Conservation (phyloP, 495 filamentous ascomycete genomes). For the Trichoderma reesei region DNA sequence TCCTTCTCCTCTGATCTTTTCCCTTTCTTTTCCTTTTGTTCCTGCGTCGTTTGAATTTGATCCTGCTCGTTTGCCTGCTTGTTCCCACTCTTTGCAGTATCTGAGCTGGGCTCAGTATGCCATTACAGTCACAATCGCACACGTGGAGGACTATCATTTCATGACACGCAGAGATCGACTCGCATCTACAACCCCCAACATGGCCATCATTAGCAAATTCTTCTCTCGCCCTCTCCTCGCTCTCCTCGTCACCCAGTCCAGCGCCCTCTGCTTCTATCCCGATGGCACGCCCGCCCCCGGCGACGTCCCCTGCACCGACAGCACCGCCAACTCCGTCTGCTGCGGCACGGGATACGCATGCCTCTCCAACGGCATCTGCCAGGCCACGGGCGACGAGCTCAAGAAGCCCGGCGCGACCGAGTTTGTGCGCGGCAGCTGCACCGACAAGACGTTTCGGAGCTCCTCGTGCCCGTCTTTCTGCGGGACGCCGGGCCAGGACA, state of each 20-base stretch:
- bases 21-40: background rate
- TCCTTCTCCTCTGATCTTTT: too few relatives aligned
- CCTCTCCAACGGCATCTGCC: slow-evolving; percentile 17
- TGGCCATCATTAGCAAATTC: background rate
- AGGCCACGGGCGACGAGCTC: slow-evolving; percentile 14
- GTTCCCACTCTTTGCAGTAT: background rate
- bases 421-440: slow-evolving; percentile 19
- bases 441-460: slow-evolving; percentile 18
- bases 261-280: slow-evolving; percentile 17
- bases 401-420: slow-evolving; percentile 9
- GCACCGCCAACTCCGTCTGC: slow-evolving; percentile 15
- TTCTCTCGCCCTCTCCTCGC: background rate
- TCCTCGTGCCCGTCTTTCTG: slow-evolving; percentile 18
- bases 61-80: background rate
- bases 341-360: slow-evolving; percentile 20
- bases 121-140: background rate
- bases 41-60: background rate
- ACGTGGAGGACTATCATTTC: background rate
- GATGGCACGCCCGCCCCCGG: slow-evolving; percentile 12
- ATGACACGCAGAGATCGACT: background rate
- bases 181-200: background rate
- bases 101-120: background rate
- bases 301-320: slow-evolving; percentile 15
- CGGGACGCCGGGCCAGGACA: slow-evolving; percentile 12
- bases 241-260: slow-evolving; percentile 5